Evolutionary conservation across 2,329 filamentous ascomycete species (phyloP).

Genomic region (Alternaria sp.): DNA sequence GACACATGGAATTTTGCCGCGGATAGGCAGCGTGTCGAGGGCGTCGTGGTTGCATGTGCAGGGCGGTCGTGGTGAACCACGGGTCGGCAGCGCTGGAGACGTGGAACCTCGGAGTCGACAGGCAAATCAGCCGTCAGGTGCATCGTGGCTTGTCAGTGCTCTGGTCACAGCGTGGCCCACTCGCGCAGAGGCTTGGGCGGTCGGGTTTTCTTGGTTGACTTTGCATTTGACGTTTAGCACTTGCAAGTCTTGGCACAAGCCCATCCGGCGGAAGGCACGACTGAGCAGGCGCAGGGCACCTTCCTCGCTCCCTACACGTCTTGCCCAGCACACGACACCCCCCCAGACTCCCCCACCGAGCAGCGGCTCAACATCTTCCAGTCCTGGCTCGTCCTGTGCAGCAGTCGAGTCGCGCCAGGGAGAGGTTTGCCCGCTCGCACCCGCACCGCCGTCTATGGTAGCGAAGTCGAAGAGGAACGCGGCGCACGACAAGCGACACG

Average conservation of each 20-base stretch:
- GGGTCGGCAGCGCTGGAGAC: neutral
- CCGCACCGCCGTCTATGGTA: constrained; percentile 54
- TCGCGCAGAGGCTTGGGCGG: neutral
- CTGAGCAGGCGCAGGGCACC: constrained; percentile 9
- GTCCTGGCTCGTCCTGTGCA: constrained; percentile 54
- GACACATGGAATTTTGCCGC: neutral
- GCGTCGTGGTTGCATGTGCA: neutral
- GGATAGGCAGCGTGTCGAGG: neutral
- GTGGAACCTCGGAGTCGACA: neutral
- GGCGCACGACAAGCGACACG: constrained; percentile 69
- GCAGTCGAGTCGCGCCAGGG: constrained; percentile 51
- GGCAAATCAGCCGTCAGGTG: neutral
- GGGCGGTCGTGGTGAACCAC: neutral
- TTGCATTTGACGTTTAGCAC: constrained; percentile 16
- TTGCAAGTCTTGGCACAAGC: constrained; percentile 14
- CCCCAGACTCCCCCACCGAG: constrained; percentile 24
- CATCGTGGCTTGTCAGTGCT: neutral
- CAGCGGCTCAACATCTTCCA: constrained; percentile 48
- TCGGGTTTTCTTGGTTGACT: constrained; percentile 7
- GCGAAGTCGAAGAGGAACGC: constrained; percentile 53
- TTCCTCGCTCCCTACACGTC: constrained; percentile 25
- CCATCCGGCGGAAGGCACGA: constrained; percentile 13
- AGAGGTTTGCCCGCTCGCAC: constrained; percentile 40
- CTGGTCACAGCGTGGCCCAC: neutral
- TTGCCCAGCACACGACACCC: constrained; percentile 26